A percentile compares a stretch with the other conserved stretches of the same genome.
Conservation (phyloP, 495 filamentous ascomycete species). For the Endocarpon pusillum region DNA sequence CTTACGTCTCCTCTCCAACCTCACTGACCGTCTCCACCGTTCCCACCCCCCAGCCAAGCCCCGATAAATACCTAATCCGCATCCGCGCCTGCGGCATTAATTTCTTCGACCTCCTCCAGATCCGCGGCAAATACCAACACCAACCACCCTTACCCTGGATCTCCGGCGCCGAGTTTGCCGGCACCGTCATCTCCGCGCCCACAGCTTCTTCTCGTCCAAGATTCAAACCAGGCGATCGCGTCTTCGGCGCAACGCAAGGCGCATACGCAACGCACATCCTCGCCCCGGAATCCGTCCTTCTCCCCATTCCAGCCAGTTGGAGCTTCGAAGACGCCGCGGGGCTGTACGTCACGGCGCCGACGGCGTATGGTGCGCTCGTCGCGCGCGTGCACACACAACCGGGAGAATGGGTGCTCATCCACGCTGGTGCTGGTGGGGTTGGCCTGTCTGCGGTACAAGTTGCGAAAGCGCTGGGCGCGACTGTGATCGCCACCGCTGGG, state of each 20-base stretch:
- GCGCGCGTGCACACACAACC: slow-evolving; percentile 54
- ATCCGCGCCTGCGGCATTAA: slow-evolving; percentile 82
- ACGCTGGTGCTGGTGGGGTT: slow-evolving; percentile 85
- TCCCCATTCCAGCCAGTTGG: slow-evolving; percentile 66
- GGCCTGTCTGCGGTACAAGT: slow-evolving; percentile 85
- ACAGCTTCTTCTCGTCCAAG: slow-evolving; percentile 24
- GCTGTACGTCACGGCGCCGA: slow-evolving; percentile 80
- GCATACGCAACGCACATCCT: slow-evolving; percentile 65
- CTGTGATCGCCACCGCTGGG: slow-evolving; percentile 76
- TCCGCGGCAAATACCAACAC: slow-evolving; percentile 60
- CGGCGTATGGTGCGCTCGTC: slow-evolving; percentile 73
- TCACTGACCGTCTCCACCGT: slow-evolving; percentile 62
- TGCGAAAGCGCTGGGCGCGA: slow-evolving; percentile 79
- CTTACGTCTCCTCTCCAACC: slow-evolving; percentile 70
- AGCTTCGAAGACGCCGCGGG: slow-evolving; percentile 71
- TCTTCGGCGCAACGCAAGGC: slow-evolving; percentile 79
- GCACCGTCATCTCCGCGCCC: slow-evolving; percentile 51
- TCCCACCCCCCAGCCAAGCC: slow-evolving; percentile 48
- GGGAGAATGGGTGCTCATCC: slow-evolving; percentile 78
- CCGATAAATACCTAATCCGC: slow-evolving; percentile 70
- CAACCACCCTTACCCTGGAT: slow-evolving; percentile 71
- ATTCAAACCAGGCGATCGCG: slow-evolving; percentile 60
- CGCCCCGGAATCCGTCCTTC: slow-evolving; percentile 45
- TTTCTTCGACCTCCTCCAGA: slow-evolving; percentile 91
- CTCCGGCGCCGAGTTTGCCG: slow-evolving; percentile 73